Conservation (phyloP, 208 protist genomes). For the Leptomonas seymouri region DNA sequence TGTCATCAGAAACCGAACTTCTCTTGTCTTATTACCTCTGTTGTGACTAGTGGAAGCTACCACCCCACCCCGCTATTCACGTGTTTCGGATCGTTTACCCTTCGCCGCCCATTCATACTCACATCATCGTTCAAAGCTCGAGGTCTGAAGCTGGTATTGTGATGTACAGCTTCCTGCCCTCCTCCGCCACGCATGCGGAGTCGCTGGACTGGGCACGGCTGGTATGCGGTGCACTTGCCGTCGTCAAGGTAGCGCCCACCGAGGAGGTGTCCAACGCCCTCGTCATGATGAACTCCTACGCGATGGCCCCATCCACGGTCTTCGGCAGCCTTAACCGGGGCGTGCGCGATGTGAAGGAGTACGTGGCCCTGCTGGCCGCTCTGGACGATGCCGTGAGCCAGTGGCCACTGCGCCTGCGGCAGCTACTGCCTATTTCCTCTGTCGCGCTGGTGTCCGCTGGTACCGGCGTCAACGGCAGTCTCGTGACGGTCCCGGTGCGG, state of each 20-base stretch:
- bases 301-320: conserved; percentile 25
- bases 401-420: conserved; percentile 54
- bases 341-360: conserved; percentile 36
- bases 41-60: not conserved
- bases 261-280: conserved; percentile 35
- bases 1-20: not conserved
- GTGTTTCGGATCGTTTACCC: too few species aligned
- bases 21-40: not conserved
- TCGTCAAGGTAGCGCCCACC: conserved; percentile 25
- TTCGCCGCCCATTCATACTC: too few species aligned
- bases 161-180: conserved; percentile 36
- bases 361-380: conserved; percentile 46
- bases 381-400: conserved; percentile 41
- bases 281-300: conserved; percentile 57
- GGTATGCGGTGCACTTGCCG: conserved; percentile 35
- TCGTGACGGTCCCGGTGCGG: conserved; percentile 13
- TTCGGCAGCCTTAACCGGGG: conserved; percentile 41
- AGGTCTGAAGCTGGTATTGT: not conserved
- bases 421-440: conserved; percentile 33
- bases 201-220: conserved; percentile 51
- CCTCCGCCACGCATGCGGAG: conserved; percentile 27
- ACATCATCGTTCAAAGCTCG: too few species aligned
- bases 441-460: conserved; percentile 13
- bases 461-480: conserved; percentile 9
- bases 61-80: not conserved